phyloP scores from a whole-genome alignment of 179 eudicot genomes.

The Patellifolia procumbens region DNA sequence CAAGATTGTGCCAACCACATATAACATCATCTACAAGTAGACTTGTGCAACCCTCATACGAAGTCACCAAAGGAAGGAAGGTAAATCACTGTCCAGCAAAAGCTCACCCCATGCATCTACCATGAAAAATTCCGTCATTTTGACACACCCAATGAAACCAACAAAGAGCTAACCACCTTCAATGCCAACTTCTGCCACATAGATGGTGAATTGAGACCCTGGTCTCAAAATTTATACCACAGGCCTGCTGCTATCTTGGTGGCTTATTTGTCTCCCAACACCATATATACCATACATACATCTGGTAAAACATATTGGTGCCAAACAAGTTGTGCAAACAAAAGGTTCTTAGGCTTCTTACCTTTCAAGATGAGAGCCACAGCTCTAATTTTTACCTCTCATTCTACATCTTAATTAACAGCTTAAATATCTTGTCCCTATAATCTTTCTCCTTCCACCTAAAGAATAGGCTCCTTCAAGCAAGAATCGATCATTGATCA shows the following conservation, averaged over 20 bases:
- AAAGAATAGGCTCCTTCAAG: neutral
- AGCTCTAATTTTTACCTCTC: neutral
- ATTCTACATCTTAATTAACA: neutral
- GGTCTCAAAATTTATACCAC: neutral
- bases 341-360: neutral
- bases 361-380: neutral
- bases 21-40: neutral
- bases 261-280: neutral
- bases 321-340: neutral
- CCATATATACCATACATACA: neutral
- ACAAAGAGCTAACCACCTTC: neutral
- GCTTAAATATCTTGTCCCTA: neutral
- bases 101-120: neutral
- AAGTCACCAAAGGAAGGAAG: neutral
- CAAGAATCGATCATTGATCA: neutral
- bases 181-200: neutral
- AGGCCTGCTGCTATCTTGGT: neutral
- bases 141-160: neutral
- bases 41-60: too few species aligned
- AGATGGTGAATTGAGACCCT: neutral
- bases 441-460: neutral
- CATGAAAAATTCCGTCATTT: too few species aligned
- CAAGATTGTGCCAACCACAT: neutral
- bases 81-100: neutral
- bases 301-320: too few species aligned